Conservation (phyloP, 768 basidiomycete species). For the Phylloporus rhodoxanthus region DNA sequence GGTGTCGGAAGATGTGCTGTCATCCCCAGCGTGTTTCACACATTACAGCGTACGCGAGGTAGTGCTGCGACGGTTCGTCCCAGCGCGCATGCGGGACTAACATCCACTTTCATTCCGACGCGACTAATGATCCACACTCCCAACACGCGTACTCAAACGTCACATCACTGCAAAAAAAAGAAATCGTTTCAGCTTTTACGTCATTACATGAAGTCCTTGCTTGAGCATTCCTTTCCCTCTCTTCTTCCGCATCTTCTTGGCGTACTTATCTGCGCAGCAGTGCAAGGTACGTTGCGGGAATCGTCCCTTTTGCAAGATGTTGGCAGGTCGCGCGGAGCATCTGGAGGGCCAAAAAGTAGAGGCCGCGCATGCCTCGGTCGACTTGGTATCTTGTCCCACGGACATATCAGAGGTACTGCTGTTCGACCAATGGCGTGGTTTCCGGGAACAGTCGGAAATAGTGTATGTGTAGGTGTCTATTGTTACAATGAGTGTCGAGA, state of each 20-base stretch:
- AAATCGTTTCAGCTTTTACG: background rate
- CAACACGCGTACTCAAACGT: background rate
- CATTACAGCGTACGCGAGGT: conserved; percentile 84
- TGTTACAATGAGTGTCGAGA: conserved; percentile 3
- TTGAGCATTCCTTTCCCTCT: background rate
- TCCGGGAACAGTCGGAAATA: conserved; percentile 3
- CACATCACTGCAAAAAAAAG: conserved; percentile 2
- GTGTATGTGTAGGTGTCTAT: conserved; percentile 1
- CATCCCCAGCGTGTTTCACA: conserved; percentile 67
- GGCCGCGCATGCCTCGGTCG: background rate
- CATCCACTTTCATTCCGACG: background rate
- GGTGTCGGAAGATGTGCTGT: conserved; percentile 44
- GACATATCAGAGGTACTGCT: background rate
- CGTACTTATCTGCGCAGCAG: conserved; percentile 5
- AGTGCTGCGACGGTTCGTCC: conserved; percentile 76
- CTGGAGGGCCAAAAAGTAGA: background rate
- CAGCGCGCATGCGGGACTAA: conserved; percentile 87
- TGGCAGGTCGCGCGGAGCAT: background rate
- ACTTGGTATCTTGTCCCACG: background rate
- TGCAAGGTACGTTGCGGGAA: background rate
- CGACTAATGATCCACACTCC: background rate
- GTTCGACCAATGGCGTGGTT: background rate
- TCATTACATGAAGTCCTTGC: conserved; percentile 16
- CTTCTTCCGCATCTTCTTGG: background rate
- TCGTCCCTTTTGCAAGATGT: background rate